A percentile compares a stretch with the other conserved stretches of the same genome.
These are phyloP conservation scores for Bolboschoenoplectus hybrid DNA, from an alignment of 202 grass and related monocot species.

Conservation along the genomic window DNA sequence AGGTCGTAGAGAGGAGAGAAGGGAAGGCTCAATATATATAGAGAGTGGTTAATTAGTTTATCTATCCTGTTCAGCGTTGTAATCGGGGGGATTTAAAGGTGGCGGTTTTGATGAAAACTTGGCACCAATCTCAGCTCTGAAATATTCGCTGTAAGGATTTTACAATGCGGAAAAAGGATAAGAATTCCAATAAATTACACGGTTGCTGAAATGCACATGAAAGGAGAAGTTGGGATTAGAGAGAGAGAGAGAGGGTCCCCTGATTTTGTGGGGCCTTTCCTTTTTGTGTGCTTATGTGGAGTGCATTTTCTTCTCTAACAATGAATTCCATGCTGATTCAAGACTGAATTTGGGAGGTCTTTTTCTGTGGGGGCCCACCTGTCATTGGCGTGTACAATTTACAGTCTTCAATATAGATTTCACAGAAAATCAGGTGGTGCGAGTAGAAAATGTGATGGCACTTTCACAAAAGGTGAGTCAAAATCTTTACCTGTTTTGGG, in stretches of 20 bases:
- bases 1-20: not conserved
- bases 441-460: not conserved
- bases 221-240: not conserved
- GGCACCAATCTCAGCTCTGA: not conserved
- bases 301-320: not conserved
- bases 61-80: not conserved
- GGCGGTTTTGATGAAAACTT: not conserved
- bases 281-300: not conserved
- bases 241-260: not conserved
- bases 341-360: too few relatives aligned
- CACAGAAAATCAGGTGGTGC: too few relatives aligned
- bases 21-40: not conserved
- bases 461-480: not conserved
- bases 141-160: not conserved
- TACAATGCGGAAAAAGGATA: not conserved
- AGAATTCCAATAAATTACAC: slow-evolving; percentile 22
- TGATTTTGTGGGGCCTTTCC: not conserved
- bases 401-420: too few relatives aligned
- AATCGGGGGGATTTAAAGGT: slow-evolving; percentile 9
- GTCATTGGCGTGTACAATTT: too few relatives aligned
- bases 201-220: not conserved
- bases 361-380: too few relatives aligned
- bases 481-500: not conserved
- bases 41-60: not conserved
- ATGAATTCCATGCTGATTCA: not conserved